Base-by-base conservation (phyloP, 2,329 filamentous ascomycete species). In the Amesomyces nigricolor region DNA sequence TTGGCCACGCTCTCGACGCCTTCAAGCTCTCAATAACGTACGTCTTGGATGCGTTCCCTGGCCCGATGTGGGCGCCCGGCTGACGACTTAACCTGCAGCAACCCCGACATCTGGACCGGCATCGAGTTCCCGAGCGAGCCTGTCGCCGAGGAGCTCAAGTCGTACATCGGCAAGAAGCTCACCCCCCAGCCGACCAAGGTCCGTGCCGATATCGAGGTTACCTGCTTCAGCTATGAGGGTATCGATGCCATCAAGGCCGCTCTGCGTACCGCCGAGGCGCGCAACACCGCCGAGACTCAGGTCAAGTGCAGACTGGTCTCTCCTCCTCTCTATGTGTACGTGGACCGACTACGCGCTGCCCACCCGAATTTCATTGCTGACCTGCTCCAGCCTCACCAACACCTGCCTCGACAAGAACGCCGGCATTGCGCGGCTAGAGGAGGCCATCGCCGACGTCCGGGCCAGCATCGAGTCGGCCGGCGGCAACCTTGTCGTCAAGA, bases 11-110 rank as follows among this genome's bases (percentile, higher is more conserved):
- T 11, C 89, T 97, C 63, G 94, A 99, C 71, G 94, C 95, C 10
- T 99, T 99, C 81, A 99, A 97, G 81, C 86, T 97, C 60, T 95
- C 91, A 63, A 99, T 99, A 78, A 97, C 94, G 88, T 91, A 78
- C 26, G 63, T 53, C 22, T 43, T 30, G 35, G 6, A 17, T n/a
- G 5, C 10, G 8, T n/a, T 6, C n/a, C 8, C 22, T 3, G 16
- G 32, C n/a, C 5, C 14, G 37, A 9, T 16, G 10, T 7, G n/a
- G 29, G 26, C 43, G 13, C 13, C 22, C 6, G 30, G 43, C 52
- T 60, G 38, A 56, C 39, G n/a, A n/a, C 11, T 10, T 13, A 35
- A 19, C n/a, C 8, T 17, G 5, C 65, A 91, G 88, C 60, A 97
- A 97, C 78, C 87, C 91, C 53, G 91, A 95, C 63, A 90, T 97